A percentile compares a stretch with the other conserved stretches of the same genome.
Evolutionary conservation across 2,329 filamentous ascomycete species (phyloP).

Genomic region (Huntiella bhutanensis): DNA sequence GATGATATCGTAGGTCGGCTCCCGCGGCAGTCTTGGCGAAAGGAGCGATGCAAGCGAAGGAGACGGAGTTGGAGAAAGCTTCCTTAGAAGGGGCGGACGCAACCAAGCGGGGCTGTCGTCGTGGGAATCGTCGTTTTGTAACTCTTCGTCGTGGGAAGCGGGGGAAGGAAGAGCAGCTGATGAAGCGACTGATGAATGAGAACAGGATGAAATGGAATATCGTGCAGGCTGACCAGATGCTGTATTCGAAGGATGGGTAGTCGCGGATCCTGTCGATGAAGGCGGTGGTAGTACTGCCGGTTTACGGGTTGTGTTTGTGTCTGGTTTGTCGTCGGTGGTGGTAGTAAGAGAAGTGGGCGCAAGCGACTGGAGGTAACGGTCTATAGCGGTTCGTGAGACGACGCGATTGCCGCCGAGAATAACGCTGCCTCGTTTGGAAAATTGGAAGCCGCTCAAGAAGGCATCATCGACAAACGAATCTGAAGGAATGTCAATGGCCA

Average conservation of each 20-base stretch:
- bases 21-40: neutral
- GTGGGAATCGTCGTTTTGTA: no score
- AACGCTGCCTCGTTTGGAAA: conserved; percentile 45
- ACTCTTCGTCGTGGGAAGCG: neutral
- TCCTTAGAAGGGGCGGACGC: conserved; percentile 4
- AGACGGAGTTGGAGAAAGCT: conserved; percentile 9
- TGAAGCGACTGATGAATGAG: neutral
- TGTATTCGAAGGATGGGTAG: neutral
- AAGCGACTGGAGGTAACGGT: conserved; percentile 5
- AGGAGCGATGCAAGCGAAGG: conserved; percentile 8
- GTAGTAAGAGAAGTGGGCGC: neutral
- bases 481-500: conserved; percentile 37
- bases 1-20: conserved; percentile 8
- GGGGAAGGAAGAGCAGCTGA: neutral
- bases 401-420: conserved; percentile 19
- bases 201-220: neutral
- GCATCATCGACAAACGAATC: conserved; percentile 38
- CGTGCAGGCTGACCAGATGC: neutral
- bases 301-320: neutral
- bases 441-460: conserved; percentile 35
- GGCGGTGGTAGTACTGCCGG: neutral
- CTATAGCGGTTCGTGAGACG: conserved; percentile 8
- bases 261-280: neutral
- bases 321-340: neutral
- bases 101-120: conserved; percentile 1